phyloP scores from a whole-genome alignment of 225 moss, liverwort and hornwort genomes.

The Physcomitrellopsis africana region DNA sequence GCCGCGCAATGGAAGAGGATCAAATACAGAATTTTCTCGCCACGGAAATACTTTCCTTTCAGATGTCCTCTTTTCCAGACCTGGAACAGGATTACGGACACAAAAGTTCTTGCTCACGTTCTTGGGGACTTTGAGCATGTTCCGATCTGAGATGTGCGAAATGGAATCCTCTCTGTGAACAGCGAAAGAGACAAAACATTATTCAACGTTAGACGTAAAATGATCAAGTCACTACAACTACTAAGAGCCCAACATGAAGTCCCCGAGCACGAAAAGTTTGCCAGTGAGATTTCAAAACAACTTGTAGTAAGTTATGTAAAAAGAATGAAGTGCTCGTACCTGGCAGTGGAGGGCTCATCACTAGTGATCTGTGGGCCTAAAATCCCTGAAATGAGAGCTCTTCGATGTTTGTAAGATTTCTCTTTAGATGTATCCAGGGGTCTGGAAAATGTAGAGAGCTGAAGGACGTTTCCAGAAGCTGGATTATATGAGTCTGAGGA shows the following conservation, averaged over 20 bases:
- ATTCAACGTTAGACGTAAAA: not conserved
- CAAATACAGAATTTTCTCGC: constrained; percentile 14
- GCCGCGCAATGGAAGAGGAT: not conserved
- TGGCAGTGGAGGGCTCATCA: not conserved
- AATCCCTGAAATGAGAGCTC: not conserved
- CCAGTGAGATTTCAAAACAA: too few relatives aligned
- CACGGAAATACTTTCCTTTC: constrained; percentile 2
- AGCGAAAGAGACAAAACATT: not conserved
- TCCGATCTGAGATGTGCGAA: not conserved
- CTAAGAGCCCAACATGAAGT: not conserved
- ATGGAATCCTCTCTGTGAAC: constrained; percentile 3
- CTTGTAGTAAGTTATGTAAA: too few relatives aligned
- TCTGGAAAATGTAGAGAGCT: not conserved
- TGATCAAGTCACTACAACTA: too few relatives aligned
- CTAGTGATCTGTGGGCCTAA: not conserved
- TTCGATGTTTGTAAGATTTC: not conserved
- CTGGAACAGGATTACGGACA: not conserved
- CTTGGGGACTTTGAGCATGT: not conserved
- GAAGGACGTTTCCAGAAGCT: not conserved
- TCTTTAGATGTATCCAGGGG: not conserved
- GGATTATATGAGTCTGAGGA: not conserved
- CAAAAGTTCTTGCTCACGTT: constrained; percentile 1
- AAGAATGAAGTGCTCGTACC: not conserved
- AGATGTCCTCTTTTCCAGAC: not conserved
- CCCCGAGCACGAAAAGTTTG: not conserved